Evolutionary conservation across 2,329 filamentous ascomycete genomes (phyloP).

Genomic region (Colletotrichum somersetense): DNA sequence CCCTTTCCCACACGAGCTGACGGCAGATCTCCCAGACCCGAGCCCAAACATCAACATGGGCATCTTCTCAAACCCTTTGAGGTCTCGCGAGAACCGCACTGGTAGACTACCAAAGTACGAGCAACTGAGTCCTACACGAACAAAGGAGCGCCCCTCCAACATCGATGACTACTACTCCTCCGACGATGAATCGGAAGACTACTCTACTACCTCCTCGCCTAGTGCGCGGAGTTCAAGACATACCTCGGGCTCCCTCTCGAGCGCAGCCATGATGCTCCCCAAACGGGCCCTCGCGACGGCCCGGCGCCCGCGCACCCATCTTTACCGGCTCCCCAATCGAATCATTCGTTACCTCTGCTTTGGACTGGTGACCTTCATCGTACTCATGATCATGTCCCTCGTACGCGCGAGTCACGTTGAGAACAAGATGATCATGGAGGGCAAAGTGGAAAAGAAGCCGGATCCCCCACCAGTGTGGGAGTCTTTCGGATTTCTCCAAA

Average conservation of each 20-base stretch:
- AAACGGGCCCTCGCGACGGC: conserved; percentile 52
- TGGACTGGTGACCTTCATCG: conserved; percentile 74
- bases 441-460: conserved; percentile 69
- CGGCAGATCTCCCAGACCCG: conserved; percentile 29
- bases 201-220: conserved; percentile 58
- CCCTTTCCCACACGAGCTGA: conserved; percentile 9
- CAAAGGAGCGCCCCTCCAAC: conserved; percentile 66
- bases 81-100: conserved; percentile 58
- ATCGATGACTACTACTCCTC: conserved; percentile 64
- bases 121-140: conserved; percentile 48
- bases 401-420: conserved; percentile 80
- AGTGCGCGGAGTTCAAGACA: conserved; percentile 68
- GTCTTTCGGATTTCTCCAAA: conserved; percentile 83
- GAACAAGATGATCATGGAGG: conserved; percentile 70
- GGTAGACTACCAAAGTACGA: conserved; percentile 65
- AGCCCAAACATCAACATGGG: conserved; percentile 57
- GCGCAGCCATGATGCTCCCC: conserved; percentile 59
- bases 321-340: conserved; percentile 77
- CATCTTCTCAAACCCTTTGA: conserved; percentile 61
- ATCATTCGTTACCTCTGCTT: conserved; percentile 85
- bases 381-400: conserved; percentile 83
- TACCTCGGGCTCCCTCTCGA: conserved; percentile 59
- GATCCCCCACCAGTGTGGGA: conserved; percentile 82
- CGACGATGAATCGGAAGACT: conserved; percentile 58
- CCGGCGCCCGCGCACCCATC: conserved; percentile 51